These are phyloP conservation scores for Lactuca sativa DNA, from an alignment of 129 eudicot species.

Conservation along the genomic window DNA sequence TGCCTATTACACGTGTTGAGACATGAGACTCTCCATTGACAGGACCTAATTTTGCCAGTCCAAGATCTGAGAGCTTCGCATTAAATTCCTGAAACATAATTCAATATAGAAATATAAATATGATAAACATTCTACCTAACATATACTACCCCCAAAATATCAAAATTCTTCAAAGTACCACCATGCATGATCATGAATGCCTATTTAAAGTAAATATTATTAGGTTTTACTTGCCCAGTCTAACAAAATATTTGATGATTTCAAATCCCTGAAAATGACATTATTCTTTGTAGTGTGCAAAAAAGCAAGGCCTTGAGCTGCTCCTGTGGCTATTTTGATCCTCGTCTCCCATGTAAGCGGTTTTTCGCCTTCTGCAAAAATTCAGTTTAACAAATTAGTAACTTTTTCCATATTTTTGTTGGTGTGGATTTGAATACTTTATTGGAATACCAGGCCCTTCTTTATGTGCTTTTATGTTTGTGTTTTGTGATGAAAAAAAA, in stretches of 20 bases:
- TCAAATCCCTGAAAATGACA: slow-evolving; percentile 62
- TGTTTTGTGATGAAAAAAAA: no score
- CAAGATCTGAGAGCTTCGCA: slow-evolving; percentile 74
- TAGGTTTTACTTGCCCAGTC: slow-evolving; percentile 37
- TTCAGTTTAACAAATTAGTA: neutral
- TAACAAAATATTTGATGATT: slow-evolving; percentile 58
- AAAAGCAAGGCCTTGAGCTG: slow-evolving; percentile 56
- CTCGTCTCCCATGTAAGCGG: slow-evolving; percentile 53
- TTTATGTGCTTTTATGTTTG: no score
- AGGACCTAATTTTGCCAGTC: slow-evolving; percentile 65
- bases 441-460: no score
- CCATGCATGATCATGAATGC: no score
- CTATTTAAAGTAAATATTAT: no score
- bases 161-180: no score
- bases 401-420: no score
- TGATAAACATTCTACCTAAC: no score
- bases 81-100: slow-evolving; percentile 32
- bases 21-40: slow-evolving; percentile 50
- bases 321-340: slow-evolving; percentile 50
- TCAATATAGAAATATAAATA: no score
- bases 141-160: no score
- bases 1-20: slow-evolving; percentile 55
- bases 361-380: slow-evolving; percentile 41
- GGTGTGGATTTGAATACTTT: no score
- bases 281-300: slow-evolving; percentile 51